Percentiles rank a stretch among this genome's conserved stretches.
phyloP scores from a whole-genome alignment of 495 filamentous ascomycete species.

The Podospora bellae-mahoneyi region DNA sequence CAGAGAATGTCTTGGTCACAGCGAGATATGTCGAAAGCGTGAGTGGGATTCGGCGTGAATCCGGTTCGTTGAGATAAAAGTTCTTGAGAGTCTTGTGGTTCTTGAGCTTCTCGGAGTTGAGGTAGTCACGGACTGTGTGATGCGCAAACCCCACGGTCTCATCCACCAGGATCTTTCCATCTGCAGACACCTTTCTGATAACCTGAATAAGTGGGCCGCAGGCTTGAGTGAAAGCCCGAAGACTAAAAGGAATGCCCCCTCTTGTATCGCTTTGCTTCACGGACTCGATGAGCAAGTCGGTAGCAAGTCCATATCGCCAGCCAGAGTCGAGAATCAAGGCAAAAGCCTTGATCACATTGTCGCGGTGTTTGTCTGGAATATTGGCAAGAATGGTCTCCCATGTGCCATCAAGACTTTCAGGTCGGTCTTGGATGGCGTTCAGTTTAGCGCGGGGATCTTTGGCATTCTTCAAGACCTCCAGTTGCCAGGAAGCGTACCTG shows the following conservation, averaged over 20 bases:
- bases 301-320: not conserved
- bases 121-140: constrained; percentile 23
- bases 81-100: not conserved
- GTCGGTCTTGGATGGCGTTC: constrained; percentile 24
- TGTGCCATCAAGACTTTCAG: constrained; percentile 39
- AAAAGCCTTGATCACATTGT: constrained; percentile 19
- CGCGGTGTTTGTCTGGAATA: constrained; percentile 27
- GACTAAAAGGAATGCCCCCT: not conserved
- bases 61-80: not conserved
- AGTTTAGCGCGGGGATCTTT: constrained; percentile 28
- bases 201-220: constrained; percentile 16
- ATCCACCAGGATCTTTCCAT: not conserved
- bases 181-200: not conserved
- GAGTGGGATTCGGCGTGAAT: not conserved
- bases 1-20: not conserved
- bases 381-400: constrained; percentile 38
- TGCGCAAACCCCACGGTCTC: constrained; percentile 13
- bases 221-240: not conserved
- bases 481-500: constrained; percentile 45
- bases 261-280: not conserved
- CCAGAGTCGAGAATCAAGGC: constrained; percentile 7
- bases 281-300: not conserved
- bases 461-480: constrained; percentile 37
- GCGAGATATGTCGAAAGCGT: not conserved
- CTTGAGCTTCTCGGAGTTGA: constrained; percentile 9